These are phyloP conservation scores for Puccinia polysora DNA, from an alignment of 1,284 basidiomycete species.

Conservation along the genomic window DNA sequence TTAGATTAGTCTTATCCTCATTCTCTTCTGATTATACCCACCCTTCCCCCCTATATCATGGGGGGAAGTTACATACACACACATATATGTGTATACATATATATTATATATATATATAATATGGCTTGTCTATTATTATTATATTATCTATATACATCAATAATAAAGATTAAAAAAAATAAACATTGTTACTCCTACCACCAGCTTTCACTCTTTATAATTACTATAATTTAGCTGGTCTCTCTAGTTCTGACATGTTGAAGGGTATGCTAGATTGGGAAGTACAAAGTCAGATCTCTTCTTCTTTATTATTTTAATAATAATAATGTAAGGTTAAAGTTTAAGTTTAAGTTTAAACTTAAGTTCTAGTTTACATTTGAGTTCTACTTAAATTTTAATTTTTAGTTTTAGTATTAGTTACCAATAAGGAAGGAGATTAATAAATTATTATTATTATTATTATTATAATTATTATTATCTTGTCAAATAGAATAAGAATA, in stretches of 20 bases:
- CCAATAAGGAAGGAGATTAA: no score
- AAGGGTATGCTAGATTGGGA: slow-evolving; percentile 6
- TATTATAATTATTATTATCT: no score
- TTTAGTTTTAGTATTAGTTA: slow-evolving; percentile 9
- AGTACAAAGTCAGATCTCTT: slow-evolving; percentile 7
- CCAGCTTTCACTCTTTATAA: neutral
- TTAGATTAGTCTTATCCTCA: neutral
- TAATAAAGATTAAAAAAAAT: neutral
- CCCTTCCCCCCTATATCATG: neutral
- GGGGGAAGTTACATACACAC: no score
- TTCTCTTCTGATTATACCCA: neutral
- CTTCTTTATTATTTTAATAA: slow-evolving; percentile 2
- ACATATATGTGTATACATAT: no score
- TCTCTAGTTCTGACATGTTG: neutral
- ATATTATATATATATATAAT: neutral
- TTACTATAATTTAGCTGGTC: neutral
- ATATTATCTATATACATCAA: neutral
- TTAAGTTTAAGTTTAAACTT: no score
- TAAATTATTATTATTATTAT: no score
- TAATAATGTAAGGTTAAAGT: neutral
- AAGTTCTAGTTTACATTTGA: neutral
- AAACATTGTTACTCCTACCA: neutral
- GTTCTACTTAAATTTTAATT: neutral
- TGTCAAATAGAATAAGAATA: no score
- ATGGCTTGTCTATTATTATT: neutral